Percentiles rank a stretch among this genome's conserved stretches.
phyloP scores from a whole-genome alignment of 2,329 filamentous ascomycete species.

The Calycina herbarum region DNA sequence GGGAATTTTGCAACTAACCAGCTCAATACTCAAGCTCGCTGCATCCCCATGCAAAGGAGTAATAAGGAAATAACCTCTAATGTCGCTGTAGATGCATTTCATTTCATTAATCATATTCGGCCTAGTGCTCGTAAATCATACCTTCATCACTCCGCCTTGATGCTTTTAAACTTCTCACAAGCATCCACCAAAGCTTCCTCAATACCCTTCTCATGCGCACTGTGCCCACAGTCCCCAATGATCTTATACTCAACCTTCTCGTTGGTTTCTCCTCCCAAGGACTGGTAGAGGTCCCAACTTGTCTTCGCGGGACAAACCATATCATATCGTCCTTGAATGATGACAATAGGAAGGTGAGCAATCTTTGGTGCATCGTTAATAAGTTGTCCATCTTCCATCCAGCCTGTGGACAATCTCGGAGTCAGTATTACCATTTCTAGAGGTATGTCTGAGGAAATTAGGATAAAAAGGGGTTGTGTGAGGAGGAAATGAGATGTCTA shows the following conservation, averaged over 20 bases:
- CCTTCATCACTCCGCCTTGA: neutral
- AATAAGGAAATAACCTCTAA: no score
- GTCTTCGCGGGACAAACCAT: conserved; percentile 46
- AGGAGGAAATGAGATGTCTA: no score
- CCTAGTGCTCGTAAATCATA: neutral
- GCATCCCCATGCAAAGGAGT: no score
- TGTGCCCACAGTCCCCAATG: conserved; percentile 32
- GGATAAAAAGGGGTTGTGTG: no score
- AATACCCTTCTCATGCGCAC: conserved; percentile 32
- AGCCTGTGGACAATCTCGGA: conserved; percentile 24
- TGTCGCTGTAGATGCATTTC: neutral
- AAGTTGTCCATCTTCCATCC: conserved; percentile 44
- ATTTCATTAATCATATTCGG: neutral
- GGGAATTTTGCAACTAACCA: no score
- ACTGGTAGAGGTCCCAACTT: conserved; percentile 45
- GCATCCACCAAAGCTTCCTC: conserved; percentile 35
- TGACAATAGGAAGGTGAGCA: conserved; percentile 36
- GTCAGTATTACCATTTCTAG: no score
- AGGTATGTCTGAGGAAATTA: no score
- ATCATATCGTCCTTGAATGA: conserved; percentile 49
- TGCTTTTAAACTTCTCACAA: conserved; percentile 33
- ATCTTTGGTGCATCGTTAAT: conserved; percentile 34
- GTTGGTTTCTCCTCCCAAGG: conserved; percentile 36
- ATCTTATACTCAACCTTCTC: conserved; percentile 33
- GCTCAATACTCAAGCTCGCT: no score